Conservation (phyloP, 179 eudicot species). For the Gypsophila paniculata region DNA sequence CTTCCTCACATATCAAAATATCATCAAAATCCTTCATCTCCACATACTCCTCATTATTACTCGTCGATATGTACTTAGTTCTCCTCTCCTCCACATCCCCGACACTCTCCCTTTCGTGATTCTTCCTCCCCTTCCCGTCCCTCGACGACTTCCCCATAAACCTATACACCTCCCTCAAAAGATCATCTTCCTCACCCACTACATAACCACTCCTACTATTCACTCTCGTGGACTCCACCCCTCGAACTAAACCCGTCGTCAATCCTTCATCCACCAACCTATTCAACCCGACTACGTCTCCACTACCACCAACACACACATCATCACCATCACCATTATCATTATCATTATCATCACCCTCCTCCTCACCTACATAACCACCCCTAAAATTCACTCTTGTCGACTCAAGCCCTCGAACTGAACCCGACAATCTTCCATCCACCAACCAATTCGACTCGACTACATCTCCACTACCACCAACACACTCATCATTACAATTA, state of each 20-base stretch:
- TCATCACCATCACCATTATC: no score
- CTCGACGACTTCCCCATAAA: conserved; percentile 6
- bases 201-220: no score
- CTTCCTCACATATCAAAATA: conserved; percentile 32
- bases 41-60: conserved; percentile 32
- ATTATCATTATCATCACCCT: no score
- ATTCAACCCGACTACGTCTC: conserved; percentile 8
- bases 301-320: not conserved
- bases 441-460: conserved; percentile 16
- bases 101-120: conserved; percentile 24
- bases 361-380: no score
- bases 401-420: not conserved
- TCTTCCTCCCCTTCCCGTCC: conserved; percentile 28
- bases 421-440: conserved; percentile 8
- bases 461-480: not conserved
- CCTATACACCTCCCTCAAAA: not conserved
- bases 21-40: conserved; percentile 34
- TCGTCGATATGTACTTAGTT: conserved; percentile 35
- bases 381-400: no score
- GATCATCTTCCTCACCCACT: conserved; percentile 3
- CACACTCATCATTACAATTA: no score
- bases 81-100: conserved; percentile 27
- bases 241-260: not conserved
- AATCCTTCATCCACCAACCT: conserved; percentile 16
- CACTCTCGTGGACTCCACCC: not conserved